Evolutionary conservation across 23 red algal species (phyloP).

Genomic region (Gracilaria vermiculophylla): DNA sequence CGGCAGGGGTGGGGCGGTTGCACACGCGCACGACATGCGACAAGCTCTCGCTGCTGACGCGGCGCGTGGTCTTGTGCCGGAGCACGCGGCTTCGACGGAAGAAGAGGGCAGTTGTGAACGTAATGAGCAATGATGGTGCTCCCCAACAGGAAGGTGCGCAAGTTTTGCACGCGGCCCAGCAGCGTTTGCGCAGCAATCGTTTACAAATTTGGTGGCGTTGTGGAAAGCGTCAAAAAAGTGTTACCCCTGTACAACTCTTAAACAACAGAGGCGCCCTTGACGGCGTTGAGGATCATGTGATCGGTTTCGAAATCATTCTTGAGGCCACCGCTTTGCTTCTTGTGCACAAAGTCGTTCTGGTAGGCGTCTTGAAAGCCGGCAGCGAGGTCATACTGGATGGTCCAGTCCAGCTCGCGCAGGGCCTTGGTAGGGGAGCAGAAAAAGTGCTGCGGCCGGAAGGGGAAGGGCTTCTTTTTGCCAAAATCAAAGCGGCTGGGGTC

Average conservation of each 20-base stretch:
- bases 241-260: too few species aligned
- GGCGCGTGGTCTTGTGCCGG: too few species aligned
- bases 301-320: constrained; percentile 87
- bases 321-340: constrained; percentile 62
- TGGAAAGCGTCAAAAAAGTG: too few species aligned
- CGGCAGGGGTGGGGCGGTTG: too few species aligned
- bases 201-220: too few species aligned
- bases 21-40: too few species aligned
- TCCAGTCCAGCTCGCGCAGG: constrained; percentile 89
- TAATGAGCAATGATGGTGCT: too few species aligned
- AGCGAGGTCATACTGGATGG: constrained; percentile 71
- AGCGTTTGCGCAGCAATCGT: background rate
- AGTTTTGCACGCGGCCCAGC: too few species aligned
- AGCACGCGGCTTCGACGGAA: too few species aligned
- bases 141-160: too few species aligned
- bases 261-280: constrained; percentile 58
- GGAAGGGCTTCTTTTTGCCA: constrained; percentile 94
- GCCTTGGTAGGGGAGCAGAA: constrained; percentile 88
- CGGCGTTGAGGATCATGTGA: constrained; percentile 76
- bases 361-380: constrained; percentile 85
- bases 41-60: too few species aligned
- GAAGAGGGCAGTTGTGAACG: too few species aligned
- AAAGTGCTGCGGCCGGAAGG: constrained; percentile 94
- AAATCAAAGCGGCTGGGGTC: constrained; percentile 89
- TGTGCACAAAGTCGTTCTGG: constrained; percentile 85